Evolutionary conservation across 73 alveolate species (phyloP), one percentile per base, ranked within the genome.

Genomic region (Uronychia setigera): DNA sequence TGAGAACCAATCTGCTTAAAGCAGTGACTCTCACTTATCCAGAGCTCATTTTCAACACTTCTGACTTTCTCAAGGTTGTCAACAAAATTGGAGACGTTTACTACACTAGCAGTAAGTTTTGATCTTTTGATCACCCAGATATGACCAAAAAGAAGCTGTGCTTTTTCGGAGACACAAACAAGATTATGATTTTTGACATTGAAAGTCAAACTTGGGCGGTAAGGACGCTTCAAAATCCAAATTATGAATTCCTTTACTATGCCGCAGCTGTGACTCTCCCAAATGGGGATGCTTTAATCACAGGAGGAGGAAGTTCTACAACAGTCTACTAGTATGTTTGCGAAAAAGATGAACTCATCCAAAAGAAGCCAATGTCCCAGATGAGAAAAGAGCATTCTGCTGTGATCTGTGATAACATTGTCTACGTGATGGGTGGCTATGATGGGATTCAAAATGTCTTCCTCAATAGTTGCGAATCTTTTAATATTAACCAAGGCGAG

Each of bases 391-490:
- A 95, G 83, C 98, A 95, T 82, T 97, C 98, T 9, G 95, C 97
- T 59, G 96, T 91, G 14, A 93, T 85, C 77, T 77, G 76, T 28
- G 95, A 92, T 77, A 88, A 91, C 74, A 85, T 79, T 33, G 97
- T 95, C 0, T 95, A 93, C 79, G 97, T 96, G 0, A 91, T 95
- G 93, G 98, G 98, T n/a, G 98, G 98, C 60, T 95, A 95, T 81
- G 98, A 95, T 89, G 98, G 98, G 19, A 87, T 90, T 29, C 35
- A 87, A 32, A 88, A 86, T 33, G 1, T 75, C 32, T 93, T 95
- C 92, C 93, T 95, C 14, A 85, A 85, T 77, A 80, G 92, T 29
- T 95, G 98, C 75, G 98, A 95, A 80, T 60, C 57, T 32, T 95
- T 83, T 85, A 79, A 86, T 58, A 82, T 84, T 32, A 74, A 82